A percentile compares a stretch with the other conserved stretches of the same genome.
phyloP scores from a whole-genome alignment of 129 eudicot genomes.

The Pittosporum tobira region DNA sequence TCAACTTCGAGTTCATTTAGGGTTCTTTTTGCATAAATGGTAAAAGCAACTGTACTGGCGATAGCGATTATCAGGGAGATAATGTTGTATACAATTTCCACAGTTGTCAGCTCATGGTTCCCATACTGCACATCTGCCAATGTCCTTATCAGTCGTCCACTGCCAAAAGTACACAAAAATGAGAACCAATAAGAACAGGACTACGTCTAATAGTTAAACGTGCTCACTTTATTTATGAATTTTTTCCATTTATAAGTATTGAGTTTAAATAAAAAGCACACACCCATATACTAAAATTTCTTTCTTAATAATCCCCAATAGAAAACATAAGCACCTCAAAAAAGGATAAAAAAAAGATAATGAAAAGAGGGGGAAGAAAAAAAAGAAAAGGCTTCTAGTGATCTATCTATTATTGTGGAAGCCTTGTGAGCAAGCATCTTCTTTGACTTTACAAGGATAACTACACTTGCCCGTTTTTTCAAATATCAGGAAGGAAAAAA shows the following conservation, averaged over 20 bases:
- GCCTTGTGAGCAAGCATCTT: too few relatives aligned
- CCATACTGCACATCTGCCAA: conserved; percentile 74
- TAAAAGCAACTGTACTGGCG: conserved; percentile 51
- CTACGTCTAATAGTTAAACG: neutral
- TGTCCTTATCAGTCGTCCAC: conserved; percentile 81
- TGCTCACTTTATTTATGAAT: neutral
- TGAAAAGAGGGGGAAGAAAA: too few relatives aligned
- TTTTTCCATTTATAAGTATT: too few relatives aligned
- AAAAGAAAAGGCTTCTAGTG: too few relatives aligned
- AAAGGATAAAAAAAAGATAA: too few relatives aligned
- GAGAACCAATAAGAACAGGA: neutral
- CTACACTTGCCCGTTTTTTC: too few relatives aligned
- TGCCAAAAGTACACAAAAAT: conserved; percentile 24
- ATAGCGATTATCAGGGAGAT: conserved; percentile 67
- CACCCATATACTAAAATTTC: neutral
- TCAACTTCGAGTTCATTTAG: conserved; percentile 42
- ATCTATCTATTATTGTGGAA: too few relatives aligned
- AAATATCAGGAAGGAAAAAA: too few relatives aligned
- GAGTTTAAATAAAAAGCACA: too few relatives aligned
- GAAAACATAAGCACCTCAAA: neutral
- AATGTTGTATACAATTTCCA: conserved; percentile 72
- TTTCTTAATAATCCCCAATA: neutral
- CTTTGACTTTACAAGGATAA: too few relatives aligned
- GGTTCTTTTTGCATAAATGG: conserved; percentile 56
- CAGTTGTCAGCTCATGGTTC: conserved; percentile 50